A percentile compares a stretch with the other conserved stretches of the same genome.
Conservation (phyloP, 495 filamentous ascomycete genomes). For the Aspergillus avenaceus region DNA sequence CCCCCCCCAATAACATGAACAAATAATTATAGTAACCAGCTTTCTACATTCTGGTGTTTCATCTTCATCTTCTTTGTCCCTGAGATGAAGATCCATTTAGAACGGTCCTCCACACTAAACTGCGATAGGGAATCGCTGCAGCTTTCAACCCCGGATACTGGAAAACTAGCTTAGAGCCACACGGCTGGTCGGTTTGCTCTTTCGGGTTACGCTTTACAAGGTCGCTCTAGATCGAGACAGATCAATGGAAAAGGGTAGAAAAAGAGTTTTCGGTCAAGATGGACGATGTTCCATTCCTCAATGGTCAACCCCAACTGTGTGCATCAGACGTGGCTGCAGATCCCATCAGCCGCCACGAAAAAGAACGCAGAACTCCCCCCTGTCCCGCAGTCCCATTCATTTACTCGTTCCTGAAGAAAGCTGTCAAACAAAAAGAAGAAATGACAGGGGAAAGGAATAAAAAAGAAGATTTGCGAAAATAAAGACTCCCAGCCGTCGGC, state of each 20-base stretch:
- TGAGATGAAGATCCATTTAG: too few species aligned
- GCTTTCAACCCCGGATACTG: too few species aligned
- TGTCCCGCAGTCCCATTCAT: conserved; percentile 28
- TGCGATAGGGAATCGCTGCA: too few species aligned
- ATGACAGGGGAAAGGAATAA: conserved; percentile 1
- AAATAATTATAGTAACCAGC: too few species aligned
- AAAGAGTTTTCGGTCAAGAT: background rate
- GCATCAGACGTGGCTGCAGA: conserved; percentile 14
- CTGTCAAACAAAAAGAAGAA: conserved; percentile 13
- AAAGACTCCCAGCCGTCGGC: background rate
- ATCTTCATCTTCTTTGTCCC: too few species aligned
- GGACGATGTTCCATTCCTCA: background rate
- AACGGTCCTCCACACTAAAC: too few species aligned
- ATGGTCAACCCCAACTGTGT: background rate
- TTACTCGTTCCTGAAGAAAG: conserved; percentile 10
- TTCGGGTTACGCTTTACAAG: background rate
- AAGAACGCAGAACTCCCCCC: conserved; percentile 27
- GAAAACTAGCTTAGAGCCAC: too few species aligned
- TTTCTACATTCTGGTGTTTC: too few species aligned
- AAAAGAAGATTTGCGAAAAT: background rate
- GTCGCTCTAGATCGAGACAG: background rate
- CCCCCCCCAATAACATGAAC: too few species aligned
- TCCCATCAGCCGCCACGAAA: conserved; percentile 16
- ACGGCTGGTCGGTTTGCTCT: background rate
- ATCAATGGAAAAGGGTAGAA: background rate